Evolutionary conservation across 352 stramenopile species (phyloP).

Genomic region (Globisporangium cystogenes): DNA sequence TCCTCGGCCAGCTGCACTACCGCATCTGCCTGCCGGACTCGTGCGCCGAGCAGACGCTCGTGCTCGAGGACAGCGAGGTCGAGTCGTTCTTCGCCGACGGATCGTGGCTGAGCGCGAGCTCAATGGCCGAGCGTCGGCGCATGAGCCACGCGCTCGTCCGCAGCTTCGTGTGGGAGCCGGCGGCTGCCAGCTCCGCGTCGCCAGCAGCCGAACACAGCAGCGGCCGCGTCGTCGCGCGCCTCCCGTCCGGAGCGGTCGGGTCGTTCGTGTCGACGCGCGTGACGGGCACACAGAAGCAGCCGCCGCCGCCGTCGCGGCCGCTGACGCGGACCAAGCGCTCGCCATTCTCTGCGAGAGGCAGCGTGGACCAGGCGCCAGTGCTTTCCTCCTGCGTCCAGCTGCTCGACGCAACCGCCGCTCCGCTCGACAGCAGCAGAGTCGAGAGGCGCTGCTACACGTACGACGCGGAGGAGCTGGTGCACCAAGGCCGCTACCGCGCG

Average conservation of each 20-base stretch:
- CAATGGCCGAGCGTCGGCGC: slow-evolving; percentile 5
- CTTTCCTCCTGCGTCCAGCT: slow-evolving; percentile 40
- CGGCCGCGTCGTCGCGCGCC: slow-evolving; percentile 22
- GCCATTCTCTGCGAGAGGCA: slow-evolving; percentile 18
- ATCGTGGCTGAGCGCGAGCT: slow-evolving; percentile 28
- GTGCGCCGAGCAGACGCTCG: slow-evolving; percentile 44
- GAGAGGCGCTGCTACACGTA: slow-evolving; percentile 32
- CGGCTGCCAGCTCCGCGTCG: not conserved
- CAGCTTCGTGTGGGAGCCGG: slow-evolving; percentile 28
- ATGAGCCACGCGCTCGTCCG: slow-evolving; percentile 24
- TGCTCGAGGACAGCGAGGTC: slow-evolving; percentile 40
- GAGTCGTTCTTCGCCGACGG: slow-evolving; percentile 35
- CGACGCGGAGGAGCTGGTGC: slow-evolving; percentile 47
- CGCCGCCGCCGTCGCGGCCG: not conserved
- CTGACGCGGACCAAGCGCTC: slow-evolving; percentile 17
- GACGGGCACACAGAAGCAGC: slow-evolving; percentile 7
- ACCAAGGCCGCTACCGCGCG: slow-evolving; percentile 48
- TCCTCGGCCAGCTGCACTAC: slow-evolving; percentile 18
- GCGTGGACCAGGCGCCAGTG: slow-evolving; percentile 4
- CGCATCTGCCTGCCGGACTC: slow-evolving; percentile 42
- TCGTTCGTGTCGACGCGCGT: slow-evolving; percentile 11
- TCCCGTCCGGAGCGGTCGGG: slow-evolving; percentile 22
- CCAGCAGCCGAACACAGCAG: not conserved
- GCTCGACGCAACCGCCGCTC: slow-evolving; percentile 20
- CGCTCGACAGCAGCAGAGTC: not conserved